phyloP scores from a whole-genome alignment of 2,329 filamentous ascomycete species.

The Fusarium drepaniforme region DNA sequence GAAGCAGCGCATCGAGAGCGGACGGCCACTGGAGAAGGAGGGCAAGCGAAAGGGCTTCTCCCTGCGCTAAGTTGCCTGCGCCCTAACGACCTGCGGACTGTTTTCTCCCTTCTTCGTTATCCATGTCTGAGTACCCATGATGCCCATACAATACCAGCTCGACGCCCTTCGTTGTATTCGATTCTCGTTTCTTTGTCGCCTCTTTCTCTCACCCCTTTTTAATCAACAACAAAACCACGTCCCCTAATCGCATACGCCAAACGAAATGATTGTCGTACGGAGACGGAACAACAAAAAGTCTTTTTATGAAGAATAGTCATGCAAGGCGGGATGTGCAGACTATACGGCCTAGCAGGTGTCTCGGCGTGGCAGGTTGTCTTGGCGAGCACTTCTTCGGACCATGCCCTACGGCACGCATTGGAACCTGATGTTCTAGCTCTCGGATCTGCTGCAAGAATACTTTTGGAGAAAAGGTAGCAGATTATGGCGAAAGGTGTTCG shows the following conservation, averaged over 20 bases:
- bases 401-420: slow-evolving; percentile 13
- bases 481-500: slow-evolving; percentile 33
- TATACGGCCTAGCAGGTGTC: slow-evolving; percentile 43
- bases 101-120: slow-evolving; percentile 57
- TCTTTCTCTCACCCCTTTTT: slow-evolving; percentile 54
- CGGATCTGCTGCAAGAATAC: slow-evolving; percentile 24
- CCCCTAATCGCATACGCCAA: slow-evolving; percentile 52
- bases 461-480: slow-evolving; percentile 39
- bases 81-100: slow-evolving; percentile 38
- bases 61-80: slow-evolving; percentile 76
- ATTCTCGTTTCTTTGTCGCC: slow-evolving; percentile 54
- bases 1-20: slow-evolving; percentile 95
- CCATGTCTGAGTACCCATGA: slow-evolving; percentile 70
- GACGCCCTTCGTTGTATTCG: slow-evolving; percentile 64
- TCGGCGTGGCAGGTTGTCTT: slow-evolving; percentile 28
- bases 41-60: slow-evolving; percentile 99
- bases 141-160: slow-evolving; percentile 70
- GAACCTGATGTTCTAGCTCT: slow-evolving; percentile 21
- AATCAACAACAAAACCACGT: slow-evolving; percentile 52
- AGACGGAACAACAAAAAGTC: slow-evolving; percentile 49
- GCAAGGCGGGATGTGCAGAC: slow-evolving; percentile 49
- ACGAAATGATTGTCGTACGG: slow-evolving; percentile 49
- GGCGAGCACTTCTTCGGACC: slow-evolving; percentile 25
- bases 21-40: slow-evolving; percentile 96
- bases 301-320: slow-evolving; percentile 53